Percentiles rank a stretch among this genome's conserved stretches.
Evolutionary conservation across 768 basidiomycete species (phyloP).

Genomic region (Sistotremastrum suecicum): DNA sequence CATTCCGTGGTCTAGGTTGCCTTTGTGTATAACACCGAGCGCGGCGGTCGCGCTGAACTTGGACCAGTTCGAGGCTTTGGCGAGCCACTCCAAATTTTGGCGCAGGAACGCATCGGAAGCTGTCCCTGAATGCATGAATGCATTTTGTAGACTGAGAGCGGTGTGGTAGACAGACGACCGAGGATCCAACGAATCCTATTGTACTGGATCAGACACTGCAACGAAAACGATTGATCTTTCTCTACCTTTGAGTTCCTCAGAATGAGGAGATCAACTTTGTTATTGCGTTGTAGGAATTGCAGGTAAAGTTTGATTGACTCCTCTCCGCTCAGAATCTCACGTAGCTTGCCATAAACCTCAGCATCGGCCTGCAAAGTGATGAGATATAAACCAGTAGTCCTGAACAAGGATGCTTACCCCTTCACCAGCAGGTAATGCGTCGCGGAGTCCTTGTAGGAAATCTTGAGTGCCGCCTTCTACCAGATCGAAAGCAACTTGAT

Average conservation of each 20-base stretch:
- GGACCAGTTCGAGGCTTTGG: slow-evolving; percentile 91
- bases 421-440: slow-evolving; percentile 52
- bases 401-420: slow-evolving; percentile 27
- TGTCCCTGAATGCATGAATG: slow-evolving; percentile 97
- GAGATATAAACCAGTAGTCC: not conserved
- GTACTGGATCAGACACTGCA: not conserved
- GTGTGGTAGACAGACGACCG: slow-evolving; percentile 97
- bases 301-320: slow-evolving; percentile 88
- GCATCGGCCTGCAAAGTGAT: slow-evolving; percentile 34
- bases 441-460: slow-evolving; percentile 68
- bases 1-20: slow-evolving; percentile 88
- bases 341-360: slow-evolving; percentile 57
- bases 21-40: slow-evolving; percentile 95
- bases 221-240: not conserved
- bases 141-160: slow-evolving; percentile 90
- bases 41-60: slow-evolving; percentile 97
- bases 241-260: slow-evolving; percentile 83
- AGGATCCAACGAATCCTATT: slow-evolving; percentile 76
- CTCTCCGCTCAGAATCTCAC: slow-evolving; percentile 77
- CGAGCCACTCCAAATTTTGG: slow-evolving; percentile 95
- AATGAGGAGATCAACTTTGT: slow-evolving; percentile 82
- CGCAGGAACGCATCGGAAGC: slow-evolving; percentile 88
- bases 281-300: slow-evolving; percentile 91
- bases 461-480: slow-evolving; percentile 91
- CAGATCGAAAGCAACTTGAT: slow-evolving; percentile 92